Conservation (phyloP, 495 filamentous ascomycete species). For the Halenospora varia region DNA sequence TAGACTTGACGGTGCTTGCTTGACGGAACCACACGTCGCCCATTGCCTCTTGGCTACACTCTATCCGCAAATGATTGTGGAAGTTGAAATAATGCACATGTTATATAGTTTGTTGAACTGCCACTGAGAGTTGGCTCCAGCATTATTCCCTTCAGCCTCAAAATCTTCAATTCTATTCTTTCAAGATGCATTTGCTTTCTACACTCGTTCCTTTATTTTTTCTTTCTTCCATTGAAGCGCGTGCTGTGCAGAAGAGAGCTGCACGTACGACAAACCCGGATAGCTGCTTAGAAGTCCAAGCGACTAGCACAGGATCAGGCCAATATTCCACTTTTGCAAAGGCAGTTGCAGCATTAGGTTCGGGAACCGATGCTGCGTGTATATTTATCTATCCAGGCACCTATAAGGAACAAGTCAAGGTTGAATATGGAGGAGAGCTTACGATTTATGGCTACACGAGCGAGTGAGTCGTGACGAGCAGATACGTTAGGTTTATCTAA, state of each 20-base stretch:
- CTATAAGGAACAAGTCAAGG: slow-evolving; percentile 36
- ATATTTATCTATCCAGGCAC: slow-evolving; percentile 30
- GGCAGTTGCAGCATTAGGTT: slow-evolving; percentile 5
- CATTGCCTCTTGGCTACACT: no score
- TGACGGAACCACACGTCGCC: no score
- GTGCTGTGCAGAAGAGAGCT: slow-evolving; percentile 5
- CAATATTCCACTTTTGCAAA: slow-evolving; percentile 2
- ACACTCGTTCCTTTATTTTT: not conserved
- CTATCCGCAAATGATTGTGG: no score
- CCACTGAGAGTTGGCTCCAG: no score
- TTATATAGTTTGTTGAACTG: no score
- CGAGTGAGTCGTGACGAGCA: not conserved
- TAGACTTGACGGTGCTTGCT: no score
- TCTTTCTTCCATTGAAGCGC: not conserved
- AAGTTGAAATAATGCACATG: no score
- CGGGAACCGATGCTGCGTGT: slow-evolving; percentile 23
- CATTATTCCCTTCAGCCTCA: not conserved
- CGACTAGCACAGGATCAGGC: not conserved
- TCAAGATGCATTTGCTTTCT: not conserved
- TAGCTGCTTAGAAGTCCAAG: slow-evolving; percentile 17
- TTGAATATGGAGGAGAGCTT: slow-evolving; percentile 21
- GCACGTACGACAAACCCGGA: slow-evolving; percentile 4
- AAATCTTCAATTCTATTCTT: not conserved
- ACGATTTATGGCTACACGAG: slow-evolving; percentile 47
- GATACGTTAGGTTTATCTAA: not conserved